Evolutionary conservation across 192 early-diverging fungal species (phyloP), one percentile per base, ranked within the genome.

Genomic region (Coemansia javaensis): DNA sequence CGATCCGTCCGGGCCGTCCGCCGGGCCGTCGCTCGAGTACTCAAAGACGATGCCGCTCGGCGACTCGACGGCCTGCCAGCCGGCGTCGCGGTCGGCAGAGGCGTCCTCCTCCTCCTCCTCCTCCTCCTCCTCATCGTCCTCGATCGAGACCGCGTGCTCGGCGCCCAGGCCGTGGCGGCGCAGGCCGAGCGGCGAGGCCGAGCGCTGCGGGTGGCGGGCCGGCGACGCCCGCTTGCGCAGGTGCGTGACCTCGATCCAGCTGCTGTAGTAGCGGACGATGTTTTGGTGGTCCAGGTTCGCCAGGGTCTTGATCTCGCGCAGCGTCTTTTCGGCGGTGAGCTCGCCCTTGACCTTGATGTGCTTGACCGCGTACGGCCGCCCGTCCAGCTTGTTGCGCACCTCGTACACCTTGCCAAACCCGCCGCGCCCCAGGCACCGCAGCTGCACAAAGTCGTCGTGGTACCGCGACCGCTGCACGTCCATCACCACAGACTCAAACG

Each of bases 331-430:
- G 31, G 75, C 47, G 1, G 79, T 78, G 12, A 73, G 58, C 40
- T 77, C 71, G 28, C 62, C 77, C n/a, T 77, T 71, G 30, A 95
- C 64, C 16, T 77, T 67, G 14, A 97, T 79, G 45, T 86, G 83
- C 61, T 98, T 98, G 31, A 98, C 75, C 4, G 96, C 96, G 69
- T 98, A 98, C 18, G 88, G 78, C 7, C 85, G 82, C 3, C 83
- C 88, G 59, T 98, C 96, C 34, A 98, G 63, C 59, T 83, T 83
- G 63, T 98, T 93, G 25, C 82, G 64, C n/a, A 82, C 90, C 40
- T 85, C 74, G 49, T 63, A 87, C 2, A 94, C 96, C 25, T 75
- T 80, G 8, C 94, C 96, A 73, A 96, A 98, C 3, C 93, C 96
- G 34, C 96, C 96, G 43, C 82, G 80, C 7, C 96, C 96, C 13